Percentiles rank a stretch among this genome's conserved stretches.
Conservation (phyloP, 1,284 basidiomycete genomes). For the Rhizopogon hawkerae region DNA sequence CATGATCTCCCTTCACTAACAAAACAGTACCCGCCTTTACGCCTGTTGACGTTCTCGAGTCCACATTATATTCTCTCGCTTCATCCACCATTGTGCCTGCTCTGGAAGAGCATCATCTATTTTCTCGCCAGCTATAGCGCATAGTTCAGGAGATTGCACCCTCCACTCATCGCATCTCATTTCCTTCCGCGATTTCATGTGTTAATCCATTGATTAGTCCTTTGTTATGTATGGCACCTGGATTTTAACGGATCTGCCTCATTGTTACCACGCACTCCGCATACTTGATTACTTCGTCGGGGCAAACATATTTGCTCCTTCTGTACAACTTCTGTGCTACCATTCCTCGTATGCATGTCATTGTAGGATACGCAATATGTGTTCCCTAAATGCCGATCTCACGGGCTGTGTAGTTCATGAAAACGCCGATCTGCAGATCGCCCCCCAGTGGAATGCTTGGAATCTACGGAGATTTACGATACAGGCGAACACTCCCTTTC, state of each 20-base stretch:
- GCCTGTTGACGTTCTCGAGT: not conserved
- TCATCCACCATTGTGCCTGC: not conserved
- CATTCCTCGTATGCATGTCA: not conserved
- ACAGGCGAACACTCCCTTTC: slow-evolving; percentile 53
- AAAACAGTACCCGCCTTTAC: not conserved
- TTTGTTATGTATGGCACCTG: not conserved
- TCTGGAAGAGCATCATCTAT: not conserved
- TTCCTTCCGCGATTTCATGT: not conserved
- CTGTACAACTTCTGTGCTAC: not conserved
- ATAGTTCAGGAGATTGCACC: not conserved
- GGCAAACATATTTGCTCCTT: not conserved
- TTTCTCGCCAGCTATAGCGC: not conserved
- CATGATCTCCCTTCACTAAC: not conserved
- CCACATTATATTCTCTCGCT: not conserved
- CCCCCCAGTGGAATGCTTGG: not conserved
- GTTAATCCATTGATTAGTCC: slow-evolving; percentile 1
- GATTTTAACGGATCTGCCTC: not conserved
- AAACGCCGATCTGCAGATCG: not conserved
- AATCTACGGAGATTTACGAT: not conserved
- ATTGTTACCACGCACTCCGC: not conserved
- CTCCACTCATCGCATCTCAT: not conserved
- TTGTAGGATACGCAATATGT: no score
- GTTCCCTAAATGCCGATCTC: no score
- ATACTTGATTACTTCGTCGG: not conserved
- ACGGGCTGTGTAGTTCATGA: not conserved